phyloP scores from a whole-genome alignment of 2,329 filamentous ascomycete species.

The Amphichorda felina region DNA sequence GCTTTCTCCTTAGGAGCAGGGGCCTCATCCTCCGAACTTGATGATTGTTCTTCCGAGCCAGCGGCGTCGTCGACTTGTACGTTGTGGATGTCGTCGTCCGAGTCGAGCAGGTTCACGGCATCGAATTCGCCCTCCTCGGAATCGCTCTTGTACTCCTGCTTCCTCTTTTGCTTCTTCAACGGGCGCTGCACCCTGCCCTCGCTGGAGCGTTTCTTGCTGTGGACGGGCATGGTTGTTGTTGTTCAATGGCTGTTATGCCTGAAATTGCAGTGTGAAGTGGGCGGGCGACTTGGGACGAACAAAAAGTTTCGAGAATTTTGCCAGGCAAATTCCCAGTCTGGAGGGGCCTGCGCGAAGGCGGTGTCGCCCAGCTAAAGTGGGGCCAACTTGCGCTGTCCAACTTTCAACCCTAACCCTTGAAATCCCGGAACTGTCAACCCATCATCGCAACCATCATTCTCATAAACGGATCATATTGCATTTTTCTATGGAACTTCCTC shows the following conservation, averaged over 20 bases:
- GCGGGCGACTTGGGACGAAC: conserved; percentile 2
- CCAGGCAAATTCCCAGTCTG: background rate
- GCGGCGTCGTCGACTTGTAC: conserved; percentile 35
- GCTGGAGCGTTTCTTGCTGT: conserved; percentile 19
- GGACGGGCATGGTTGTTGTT: conserved; percentile 7
- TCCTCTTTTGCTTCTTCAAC: conserved; percentile 39
- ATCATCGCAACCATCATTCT: background rate
- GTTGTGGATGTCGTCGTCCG: conserved; percentile 45
- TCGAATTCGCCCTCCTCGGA: conserved; percentile 35
- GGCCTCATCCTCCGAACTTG: conserved; percentile 23
- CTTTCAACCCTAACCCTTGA: background rate
- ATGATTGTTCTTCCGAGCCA: conserved; percentile 20
- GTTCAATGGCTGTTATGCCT: conserved; percentile 1
- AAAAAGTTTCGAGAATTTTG: conserved; percentile 4
- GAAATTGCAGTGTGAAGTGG: conserved; percentile 6
- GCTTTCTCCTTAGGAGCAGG: conserved; percentile 13
- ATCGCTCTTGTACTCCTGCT: conserved; percentile 39
- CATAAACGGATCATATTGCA: background rate
- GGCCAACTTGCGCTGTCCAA: background rate
- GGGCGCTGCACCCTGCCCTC: conserved; percentile 24
- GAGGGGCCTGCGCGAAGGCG: conserved; percentile 1
- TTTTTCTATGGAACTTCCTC: background rate
- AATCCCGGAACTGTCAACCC: background rate
- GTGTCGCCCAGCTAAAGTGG: conserved; percentile 1
- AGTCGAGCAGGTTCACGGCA: conserved; percentile 42